Evolutionary conservation across 2,329 filamentous ascomycete species (phyloP).

Genomic region (Helicocarpus griseus): DNA sequence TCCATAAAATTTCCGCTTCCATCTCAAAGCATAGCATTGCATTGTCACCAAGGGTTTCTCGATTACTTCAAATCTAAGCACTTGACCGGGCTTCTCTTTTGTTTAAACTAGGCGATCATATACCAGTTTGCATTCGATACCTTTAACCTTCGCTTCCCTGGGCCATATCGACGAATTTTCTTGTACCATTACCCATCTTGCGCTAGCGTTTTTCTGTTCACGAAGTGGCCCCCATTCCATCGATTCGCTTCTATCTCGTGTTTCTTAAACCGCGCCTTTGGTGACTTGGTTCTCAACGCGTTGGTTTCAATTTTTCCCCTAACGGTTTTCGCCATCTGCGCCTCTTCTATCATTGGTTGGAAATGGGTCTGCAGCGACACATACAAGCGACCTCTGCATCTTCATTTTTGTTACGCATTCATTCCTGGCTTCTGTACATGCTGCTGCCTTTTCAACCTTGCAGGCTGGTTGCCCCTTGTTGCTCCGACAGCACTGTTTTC

Average conservation of each 20-base stretch:
- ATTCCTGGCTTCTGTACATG: too few species aligned
- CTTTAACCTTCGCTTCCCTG: background rate
- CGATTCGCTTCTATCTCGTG: background rate
- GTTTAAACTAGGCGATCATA: background rate
- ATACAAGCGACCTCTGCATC: background rate
- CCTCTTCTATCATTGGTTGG: background rate
- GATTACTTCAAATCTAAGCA: conserved; percentile 1
- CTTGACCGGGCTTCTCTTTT: background rate
- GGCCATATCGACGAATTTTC: background rate
- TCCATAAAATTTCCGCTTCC: background rate
- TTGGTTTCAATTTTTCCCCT: background rate
- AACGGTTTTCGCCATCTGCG: background rate
- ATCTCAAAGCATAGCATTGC: background rate
- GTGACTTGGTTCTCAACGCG: background rate
- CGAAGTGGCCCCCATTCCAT: background rate
- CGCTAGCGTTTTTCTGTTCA: background rate
- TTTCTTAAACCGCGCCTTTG: too few species aligned
- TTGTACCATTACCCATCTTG: background rate
- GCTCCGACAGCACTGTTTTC: too few species aligned
- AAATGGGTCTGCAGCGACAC: background rate
- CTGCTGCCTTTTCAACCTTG: too few species aligned
- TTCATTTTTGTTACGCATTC: too few species aligned
- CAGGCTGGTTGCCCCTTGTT: too few species aligned
- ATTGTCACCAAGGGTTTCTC: background rate
- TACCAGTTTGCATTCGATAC: background rate